Evolutionary conservation across 306 rosid species (phyloP), one percentile per base, ranked within the genome.

Genomic region (Mucuna pruriens): DNA sequence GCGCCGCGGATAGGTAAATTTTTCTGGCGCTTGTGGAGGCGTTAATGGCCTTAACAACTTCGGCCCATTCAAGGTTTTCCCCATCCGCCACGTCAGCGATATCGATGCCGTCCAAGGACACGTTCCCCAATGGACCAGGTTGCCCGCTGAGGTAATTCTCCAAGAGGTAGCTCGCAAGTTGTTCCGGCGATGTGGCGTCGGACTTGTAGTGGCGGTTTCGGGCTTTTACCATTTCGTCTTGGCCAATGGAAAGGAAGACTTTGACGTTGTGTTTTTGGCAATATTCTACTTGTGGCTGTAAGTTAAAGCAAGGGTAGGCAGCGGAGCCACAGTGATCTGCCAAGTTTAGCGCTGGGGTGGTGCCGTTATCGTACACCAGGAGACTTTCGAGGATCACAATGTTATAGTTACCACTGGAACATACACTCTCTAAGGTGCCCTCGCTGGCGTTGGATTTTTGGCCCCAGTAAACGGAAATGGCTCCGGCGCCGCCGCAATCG

Each of bases 91-190:
- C 31, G 31, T 29, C 31, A 29, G 31, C 31, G 31, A 29, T 29
- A 3, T 29, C 31, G 31, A 29, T 29, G 31, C 31, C 31, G 31
- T 29, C 31, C 31, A 29, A 29, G 2, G 31, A 29, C 31, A 29
- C 31, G 31, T 3, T 29, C 3, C 31, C 31, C 31, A 29, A 3
- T 8, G 90, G 87, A n/a, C 85, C 79, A 2, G 90, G 91, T 0
- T 89, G 80, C 12, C 86, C 90, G 0, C 31, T 29, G 31, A 29
- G 31, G 31, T 29, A 29, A 3, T 29, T 29, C 31, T 29, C 2
- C 31, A 29, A 29, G 31, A 29, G 31, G 31, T 29, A 29, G 31
- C 2, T 1, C 31, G 31, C 31, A 3, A 29, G 31, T 29, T 29
- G 31, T 29, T 29, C 31, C 31, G 31, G 2, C 31, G 31, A 29